Conservation (phyloP, 164 flowering plant genomes). For the Magnolia sinica region DNA sequence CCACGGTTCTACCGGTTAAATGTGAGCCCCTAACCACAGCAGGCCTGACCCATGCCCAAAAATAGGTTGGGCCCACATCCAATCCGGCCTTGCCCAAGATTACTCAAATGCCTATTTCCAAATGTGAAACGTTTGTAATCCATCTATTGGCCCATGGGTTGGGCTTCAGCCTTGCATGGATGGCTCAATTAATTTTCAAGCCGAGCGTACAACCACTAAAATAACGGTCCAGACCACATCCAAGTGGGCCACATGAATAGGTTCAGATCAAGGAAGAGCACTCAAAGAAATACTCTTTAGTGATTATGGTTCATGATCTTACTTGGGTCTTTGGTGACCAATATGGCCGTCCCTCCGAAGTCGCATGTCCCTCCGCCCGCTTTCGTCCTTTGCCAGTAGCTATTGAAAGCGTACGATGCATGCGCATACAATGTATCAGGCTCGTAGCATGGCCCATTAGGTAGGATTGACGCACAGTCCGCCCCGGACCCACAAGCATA, state of each 20-base stretch:
- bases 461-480: constrained; percentile 66
- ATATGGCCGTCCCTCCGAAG: constrained; percentile 83
- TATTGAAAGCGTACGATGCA: constrained; percentile 91
- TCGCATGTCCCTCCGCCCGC: constrained; percentile 76
- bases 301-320: constrained; percentile 16
- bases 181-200: too few species aligned
- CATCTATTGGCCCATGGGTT: too few species aligned
- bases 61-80: too few species aligned
- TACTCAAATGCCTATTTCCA: too few species aligned
- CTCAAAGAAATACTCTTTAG: neutral
- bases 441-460: constrained; percentile 60
- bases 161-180: too few species aligned
- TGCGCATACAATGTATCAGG: constrained; percentile 69
- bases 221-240: neutral
- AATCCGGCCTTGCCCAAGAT: too few species aligned
- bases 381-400: constrained; percentile 84
- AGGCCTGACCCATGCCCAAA: too few species aligned
- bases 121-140: too few species aligned
- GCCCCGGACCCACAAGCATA: constrained; percentile 94
- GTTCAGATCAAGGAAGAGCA: neutral
- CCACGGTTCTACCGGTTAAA: too few species aligned
- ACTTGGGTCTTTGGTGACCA: constrained; percentile 91
- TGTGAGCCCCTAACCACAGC: too few species aligned
- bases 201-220: neutral
- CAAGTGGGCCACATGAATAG: neutral